Evolutionary conservation across 257 asterid species (phyloP), one percentile per base, ranked within the genome.

Genomic region (Nyctanthes arbortristis): DNA sequence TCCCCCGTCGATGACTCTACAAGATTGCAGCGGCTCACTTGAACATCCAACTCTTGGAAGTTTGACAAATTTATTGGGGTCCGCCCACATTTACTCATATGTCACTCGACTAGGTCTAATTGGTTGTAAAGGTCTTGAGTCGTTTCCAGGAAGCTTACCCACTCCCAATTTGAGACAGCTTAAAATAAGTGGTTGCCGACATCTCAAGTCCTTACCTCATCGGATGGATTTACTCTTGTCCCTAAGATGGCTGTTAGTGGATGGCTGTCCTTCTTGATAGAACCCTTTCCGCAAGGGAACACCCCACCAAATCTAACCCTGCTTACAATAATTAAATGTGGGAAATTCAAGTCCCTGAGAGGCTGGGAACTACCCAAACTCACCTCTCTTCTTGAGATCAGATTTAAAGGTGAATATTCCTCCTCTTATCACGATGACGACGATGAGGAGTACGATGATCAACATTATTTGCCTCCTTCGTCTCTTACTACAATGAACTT

Each of bases 341-440:
- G 43, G 10, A 61, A 57, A 11, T 65, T 74, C 24, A 74, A 74
- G 49, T 70, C 74, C 14, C 61, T 74, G 28, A n/a, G 65, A 27
- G 79, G 68, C 20, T 74, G 74, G 79, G 74, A 65, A 27, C 74
- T 68, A 18, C 56, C 32, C 31, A n/a, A 27, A 6, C 61, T 25
- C 29, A 36, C 40, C n/a, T 74, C 16, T n/a, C 28, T n/a, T n/a
- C n/a, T n/a, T n/a, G n/a, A n/a, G n/a, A n/a, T n/a, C n/a, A n/a
- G n/a, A n/a, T n/a, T n/a, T n/a, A n/a, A n/a, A n/a, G n/a, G n/a
- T n/a, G n/a, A n/a, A n/a, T n/a, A n/a, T n/a, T n/a, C n/a, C n/a
- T n/a, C n/a, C n/a, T n/a, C n/a, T n/a, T n/a, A n/a, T n/a, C n/a
- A n/a, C n/a, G n/a, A n/a, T n/a, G n/a, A n/a, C n/a, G n/a, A n/a